Percentiles rank a stretch among this genome's conserved stretches.
phyloP scores from a whole-genome alignment of 352 stramenopile species.

The Albugo candida region DNA sequence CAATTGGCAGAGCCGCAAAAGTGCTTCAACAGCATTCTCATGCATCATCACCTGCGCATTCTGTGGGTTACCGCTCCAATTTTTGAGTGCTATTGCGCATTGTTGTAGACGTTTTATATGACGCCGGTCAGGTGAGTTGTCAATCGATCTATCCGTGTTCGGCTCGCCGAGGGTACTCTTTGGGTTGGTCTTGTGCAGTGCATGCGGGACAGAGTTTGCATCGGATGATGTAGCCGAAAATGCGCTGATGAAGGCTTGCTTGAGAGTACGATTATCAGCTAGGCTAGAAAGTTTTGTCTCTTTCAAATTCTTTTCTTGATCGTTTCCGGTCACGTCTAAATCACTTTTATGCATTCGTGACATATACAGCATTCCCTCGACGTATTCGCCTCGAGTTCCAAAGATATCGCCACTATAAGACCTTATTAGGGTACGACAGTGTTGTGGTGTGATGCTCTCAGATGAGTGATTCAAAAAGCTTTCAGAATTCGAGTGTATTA shows the following conservation, averaged over 20 bases:
- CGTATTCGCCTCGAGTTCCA: constrained; percentile 55
- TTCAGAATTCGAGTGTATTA: constrained; percentile 6
- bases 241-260: too few relatives aligned
- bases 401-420: constrained; percentile 68
- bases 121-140: too few relatives aligned
- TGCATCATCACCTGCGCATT: constrained; percentile 76
- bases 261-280: too few relatives aligned
- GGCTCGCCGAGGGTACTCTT: too few relatives aligned
- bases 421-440: constrained; percentile 13
- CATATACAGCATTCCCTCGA: constrained; percentile 77
- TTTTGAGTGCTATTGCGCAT: constrained; percentile 70
- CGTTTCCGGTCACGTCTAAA: background rate
- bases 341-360: constrained; percentile 65
- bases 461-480: background rate
- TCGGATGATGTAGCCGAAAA: too few relatives aligned
- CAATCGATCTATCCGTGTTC: too few relatives aligned
- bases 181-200: too few relatives aligned
- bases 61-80: constrained; percentile 72
- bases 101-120: constrained; percentile 22
- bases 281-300: too few relatives aligned
- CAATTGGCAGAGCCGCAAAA: constrained; percentile 54
- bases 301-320: too few relatives aligned
- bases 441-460: constrained; percentile 1
- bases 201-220: too few relatives aligned
- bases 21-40: constrained; percentile 71